A percentile compares a stretch with the other conserved stretches of the same genome.
Conservation (phyloP, 2,329 filamentous ascomycete species). For the Hawksworthiomyces lignivorus region DNA sequence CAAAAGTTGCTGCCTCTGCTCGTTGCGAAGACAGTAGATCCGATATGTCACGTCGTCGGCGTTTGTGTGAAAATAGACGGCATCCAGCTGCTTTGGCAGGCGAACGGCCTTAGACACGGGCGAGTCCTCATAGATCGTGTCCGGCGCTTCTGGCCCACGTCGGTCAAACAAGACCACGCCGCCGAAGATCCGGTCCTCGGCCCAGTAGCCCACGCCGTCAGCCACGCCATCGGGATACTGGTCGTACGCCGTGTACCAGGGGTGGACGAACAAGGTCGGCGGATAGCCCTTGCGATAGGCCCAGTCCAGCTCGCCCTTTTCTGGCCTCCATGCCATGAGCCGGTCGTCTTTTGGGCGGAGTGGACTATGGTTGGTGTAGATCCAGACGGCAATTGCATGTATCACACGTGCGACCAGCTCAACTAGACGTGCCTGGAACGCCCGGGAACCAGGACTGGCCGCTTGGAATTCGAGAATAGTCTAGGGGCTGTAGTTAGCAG, state of each 20-base stretch:
- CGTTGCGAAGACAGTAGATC: slow-evolving; percentile 17
- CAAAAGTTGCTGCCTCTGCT: slow-evolving; percentile 16
- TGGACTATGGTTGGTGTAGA: slow-evolving; percentile 17
- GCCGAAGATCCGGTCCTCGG: slow-evolving; percentile 21
- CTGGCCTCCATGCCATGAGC: slow-evolving; percentile 17
- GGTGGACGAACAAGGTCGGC: slow-evolving; percentile 22
- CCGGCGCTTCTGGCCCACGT: slow-evolving; percentile 1
- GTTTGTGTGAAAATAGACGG: slow-evolving; percentile 17
- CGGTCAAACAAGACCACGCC: slow-evolving; percentile 20
- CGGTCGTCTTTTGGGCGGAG: slow-evolving; percentile 19
- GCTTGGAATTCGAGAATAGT: slow-evolving; percentile 16
- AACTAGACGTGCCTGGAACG: slow-evolving; percentile 23
- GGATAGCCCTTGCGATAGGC: slow-evolving; percentile 2
- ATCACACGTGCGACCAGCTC: slow-evolving; percentile 23
- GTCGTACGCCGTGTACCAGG: slow-evolving; percentile 18
- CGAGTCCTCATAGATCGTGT: neutral
- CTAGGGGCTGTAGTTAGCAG: neutral
- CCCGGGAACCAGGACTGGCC: slow-evolving; percentile 16
- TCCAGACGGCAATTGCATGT: slow-evolving; percentile 22
- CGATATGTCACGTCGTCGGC: slow-evolving; percentile 14
- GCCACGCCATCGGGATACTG: slow-evolving; percentile 23
- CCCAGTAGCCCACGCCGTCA: slow-evolving; percentile 23
- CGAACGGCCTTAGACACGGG: neutral
- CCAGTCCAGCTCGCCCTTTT: slow-evolving; percentile 10
- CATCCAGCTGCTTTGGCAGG: neutral